These are phyloP conservation scores for Hypoxylon sp. DNA, from an alignment of 2,329 filamentous ascomycete genomes.

Conservation along the genomic window DNA sequence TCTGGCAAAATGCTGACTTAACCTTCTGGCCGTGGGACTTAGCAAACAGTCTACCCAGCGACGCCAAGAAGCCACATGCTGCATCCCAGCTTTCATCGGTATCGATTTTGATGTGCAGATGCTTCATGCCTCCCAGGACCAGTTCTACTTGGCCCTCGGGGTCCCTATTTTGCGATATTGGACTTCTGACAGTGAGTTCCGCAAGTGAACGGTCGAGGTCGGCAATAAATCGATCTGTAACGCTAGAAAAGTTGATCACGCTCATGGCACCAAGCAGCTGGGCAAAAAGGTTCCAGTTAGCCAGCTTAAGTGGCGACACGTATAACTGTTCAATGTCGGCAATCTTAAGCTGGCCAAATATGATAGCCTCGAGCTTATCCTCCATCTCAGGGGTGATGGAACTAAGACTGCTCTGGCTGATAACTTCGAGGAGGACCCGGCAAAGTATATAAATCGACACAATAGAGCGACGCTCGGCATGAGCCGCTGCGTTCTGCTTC, in stretches of 20 bases:
- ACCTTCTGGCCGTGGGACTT: constrained; percentile 89
- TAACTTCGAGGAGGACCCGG: constrained; percentile 92
- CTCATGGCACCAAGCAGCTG: constrained; percentile 97
- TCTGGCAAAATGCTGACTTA: constrained; percentile 94
- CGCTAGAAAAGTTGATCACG: constrained; percentile 87
- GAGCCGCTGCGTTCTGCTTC: constrained; percentile 79
- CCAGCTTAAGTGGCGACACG: constrained; percentile 84
- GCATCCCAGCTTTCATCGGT: constrained; percentile 84
- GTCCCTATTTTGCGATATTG: constrained; percentile 72
- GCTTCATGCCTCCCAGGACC: constrained; percentile 91
- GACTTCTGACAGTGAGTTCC: constrained; percentile 79
- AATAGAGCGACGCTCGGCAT: constrained; percentile 90
- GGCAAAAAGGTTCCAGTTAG: constrained; percentile 96
- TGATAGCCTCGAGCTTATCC: constrained; percentile 92
- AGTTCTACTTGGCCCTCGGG: constrained; percentile 87
- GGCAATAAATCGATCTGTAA: constrained; percentile 83
- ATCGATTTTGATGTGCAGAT: constrained; percentile 81
- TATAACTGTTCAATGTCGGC: constrained; percentile 86
- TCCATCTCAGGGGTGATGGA: constrained; percentile 93
- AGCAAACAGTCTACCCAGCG: constrained; percentile 84
- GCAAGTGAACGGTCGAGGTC: constrained; percentile 85
- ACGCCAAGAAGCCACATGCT: constrained; percentile 89
- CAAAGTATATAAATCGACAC: constrained; percentile 97
- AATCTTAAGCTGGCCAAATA: constrained; percentile 94
- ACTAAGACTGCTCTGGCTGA: constrained; percentile 86